Evolutionary conservation across 2,329 filamentous ascomycete species (phyloP).

Genomic region (Aspergillus chevalieri): DNA sequence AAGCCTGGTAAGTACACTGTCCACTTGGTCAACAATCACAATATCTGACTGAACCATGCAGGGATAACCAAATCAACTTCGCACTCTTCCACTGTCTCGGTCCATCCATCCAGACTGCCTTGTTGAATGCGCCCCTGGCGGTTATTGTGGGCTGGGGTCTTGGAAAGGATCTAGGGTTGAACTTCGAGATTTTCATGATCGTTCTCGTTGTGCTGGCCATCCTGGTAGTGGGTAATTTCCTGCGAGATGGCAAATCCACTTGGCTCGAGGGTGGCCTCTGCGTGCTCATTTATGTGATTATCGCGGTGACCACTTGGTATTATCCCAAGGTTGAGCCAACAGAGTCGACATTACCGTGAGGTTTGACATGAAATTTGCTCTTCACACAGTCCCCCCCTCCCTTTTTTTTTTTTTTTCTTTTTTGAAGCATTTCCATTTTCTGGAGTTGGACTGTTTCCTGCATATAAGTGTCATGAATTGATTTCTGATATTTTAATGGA

Average conservation of each 20-base stretch:
- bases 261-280: constrained; percentile 82
- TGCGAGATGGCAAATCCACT: constrained; percentile 82
- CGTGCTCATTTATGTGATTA: constrained; percentile 59
- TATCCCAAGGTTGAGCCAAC: constrained; percentile 48
- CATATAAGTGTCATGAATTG: background rate
- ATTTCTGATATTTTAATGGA: too few relatives aligned
- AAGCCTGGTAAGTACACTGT: constrained; percentile 59
- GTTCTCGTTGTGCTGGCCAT: constrained; percentile 76
- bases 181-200: constrained; percentile 84
- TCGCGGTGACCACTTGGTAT: constrained; percentile 56
- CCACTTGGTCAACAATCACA: background rate
- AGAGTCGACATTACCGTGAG: background rate
- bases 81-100: constrained; percentile 80
- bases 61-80: constrained; percentile 63
- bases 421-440: background rate
- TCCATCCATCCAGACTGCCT: constrained; percentile 79
- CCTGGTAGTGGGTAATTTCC: constrained; percentile 78
- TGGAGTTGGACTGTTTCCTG: background rate
- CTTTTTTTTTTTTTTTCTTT: too few relatives aligned
- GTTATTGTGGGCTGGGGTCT: constrained; percentile 80
- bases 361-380: background rate
- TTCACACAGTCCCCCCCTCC: background rate
- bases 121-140: constrained; percentile 78
- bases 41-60: constrained; percentile 5
- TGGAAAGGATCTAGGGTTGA: constrained; percentile 63